phyloP scores from a whole-genome alignment of 345 rosid genomes.

The Eucalyptus erythrocorys region DNA sequence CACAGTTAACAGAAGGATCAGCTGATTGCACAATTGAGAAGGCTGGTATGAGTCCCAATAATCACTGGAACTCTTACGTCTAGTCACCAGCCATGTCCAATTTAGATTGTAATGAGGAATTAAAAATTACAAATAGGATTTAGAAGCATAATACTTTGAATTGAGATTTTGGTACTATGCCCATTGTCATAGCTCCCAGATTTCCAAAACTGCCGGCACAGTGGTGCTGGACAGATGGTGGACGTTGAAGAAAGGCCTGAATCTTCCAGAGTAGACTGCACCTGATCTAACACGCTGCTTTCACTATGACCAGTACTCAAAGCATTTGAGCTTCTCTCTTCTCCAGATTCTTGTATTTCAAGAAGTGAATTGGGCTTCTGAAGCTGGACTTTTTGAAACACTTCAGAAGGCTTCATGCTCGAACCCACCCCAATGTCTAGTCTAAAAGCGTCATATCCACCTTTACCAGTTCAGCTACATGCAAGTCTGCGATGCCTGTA shows the following conservation, averaged over 20 bases:
- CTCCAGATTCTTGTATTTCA: slow-evolving; percentile 39
- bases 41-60: background rate
- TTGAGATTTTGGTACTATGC: slow-evolving; percentile 28
- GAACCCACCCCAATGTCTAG: background rate
- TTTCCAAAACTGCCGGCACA: slow-evolving; percentile 94
- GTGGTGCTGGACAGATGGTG: slow-evolving; percentile 51
- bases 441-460: background rate
- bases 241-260: slow-evolving; percentile 50
- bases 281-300: slow-evolving; percentile 61
- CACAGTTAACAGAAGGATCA: background rate
- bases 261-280: slow-evolving; percentile 56
- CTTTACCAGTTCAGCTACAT: background rate
- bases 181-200: slow-evolving; percentile 67
- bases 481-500: slow-evolving; percentile 13
- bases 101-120: background rate
- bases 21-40: background rate
- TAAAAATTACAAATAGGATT: background rate
- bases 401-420: background rate
- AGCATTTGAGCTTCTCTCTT: slow-evolving; percentile 40
- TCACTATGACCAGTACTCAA: slow-evolving; percentile 36
- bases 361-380: slow-evolving; percentile 4
- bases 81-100: background rate
- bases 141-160: slow-evolving; percentile 40
- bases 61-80: background rate
- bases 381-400: background rate